A percentile compares a stretch with the other conserved stretches of the same genome.
Conservation (phyloP, 1,284 basidiomycete genomes). For the Cryptococcus hybrid region DNA sequence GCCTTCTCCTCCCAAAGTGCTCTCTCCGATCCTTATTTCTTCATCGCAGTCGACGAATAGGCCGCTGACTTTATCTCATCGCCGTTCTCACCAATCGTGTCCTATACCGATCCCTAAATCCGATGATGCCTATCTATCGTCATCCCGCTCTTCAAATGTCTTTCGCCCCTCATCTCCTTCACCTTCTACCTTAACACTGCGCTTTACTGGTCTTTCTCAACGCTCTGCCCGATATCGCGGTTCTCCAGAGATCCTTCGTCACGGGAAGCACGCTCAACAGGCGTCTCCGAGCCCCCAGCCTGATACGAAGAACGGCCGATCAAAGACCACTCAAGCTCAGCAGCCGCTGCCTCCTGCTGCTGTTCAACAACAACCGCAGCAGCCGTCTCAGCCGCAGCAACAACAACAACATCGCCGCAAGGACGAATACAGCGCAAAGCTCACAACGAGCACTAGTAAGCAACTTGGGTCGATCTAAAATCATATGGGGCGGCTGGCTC, state of each 20-base stretch:
- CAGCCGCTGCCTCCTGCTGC: slow-evolving; percentile 22
- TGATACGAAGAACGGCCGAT: slow-evolving; percentile 25
- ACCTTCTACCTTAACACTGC: not conserved
- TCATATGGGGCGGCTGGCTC: no score
- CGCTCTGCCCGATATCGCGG: slow-evolving; percentile 1
- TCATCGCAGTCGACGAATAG: not conserved
- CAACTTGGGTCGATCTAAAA: no score
- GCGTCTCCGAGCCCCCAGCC: slow-evolving; percentile 27
- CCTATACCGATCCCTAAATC: slow-evolving; percentile 4
- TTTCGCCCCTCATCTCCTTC: slow-evolving; percentile 4
- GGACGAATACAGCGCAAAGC: not conserved
- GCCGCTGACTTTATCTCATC: slow-evolving; percentile 11
- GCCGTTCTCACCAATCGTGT: not conserved
- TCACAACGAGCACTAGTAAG: slow-evolving; percentile 6
- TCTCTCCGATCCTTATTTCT: slow-evolving; percentile 19
- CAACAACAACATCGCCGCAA: not conserved
- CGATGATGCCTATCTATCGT: slow-evolving; percentile 7
- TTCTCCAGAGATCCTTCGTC: slow-evolving; percentile 71
- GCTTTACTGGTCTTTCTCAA: slow-evolving; percentile 4
- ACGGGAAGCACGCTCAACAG: slow-evolving; percentile 67
- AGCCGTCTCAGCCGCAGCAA: not conserved
- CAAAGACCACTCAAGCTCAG: slow-evolving; percentile 16
- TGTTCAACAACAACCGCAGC: not conserved
- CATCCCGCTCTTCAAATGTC: not conserved
- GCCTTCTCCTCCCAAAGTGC: slow-evolving; percentile 11